phyloP scores from a whole-genome alignment of 768 basidiomycete species.

The Serendipita vermifera region DNA sequence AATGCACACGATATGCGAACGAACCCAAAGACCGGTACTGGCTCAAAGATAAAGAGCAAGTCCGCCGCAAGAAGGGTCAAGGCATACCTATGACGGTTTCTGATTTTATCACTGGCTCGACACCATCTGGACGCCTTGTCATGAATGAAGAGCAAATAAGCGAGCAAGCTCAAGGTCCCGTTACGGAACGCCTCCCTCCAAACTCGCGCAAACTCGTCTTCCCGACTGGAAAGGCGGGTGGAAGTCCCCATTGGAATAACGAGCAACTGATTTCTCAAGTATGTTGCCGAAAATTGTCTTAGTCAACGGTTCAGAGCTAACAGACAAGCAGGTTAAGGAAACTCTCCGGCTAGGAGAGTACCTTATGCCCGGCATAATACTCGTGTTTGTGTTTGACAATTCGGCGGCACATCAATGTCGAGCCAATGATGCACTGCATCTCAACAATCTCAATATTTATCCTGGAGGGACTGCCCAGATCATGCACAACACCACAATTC shows the following conservation, averaged over 20 bases:
- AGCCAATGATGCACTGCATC: conserved; percentile 13
- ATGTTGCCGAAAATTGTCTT: background rate
- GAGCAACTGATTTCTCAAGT: conserved; percentile 15
- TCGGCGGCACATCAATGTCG: conserved; percentile 15
- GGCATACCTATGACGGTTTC: conserved; percentile 7
- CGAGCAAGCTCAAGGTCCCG: too few relatives aligned
- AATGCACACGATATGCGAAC: background rate
- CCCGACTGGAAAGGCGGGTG: conserved; percentile 11
- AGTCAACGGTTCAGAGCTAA: background rate
- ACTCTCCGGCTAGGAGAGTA: conserved; percentile 11
- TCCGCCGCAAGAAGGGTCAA: conserved; percentile 1
- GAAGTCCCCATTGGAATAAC: conserved; percentile 16
- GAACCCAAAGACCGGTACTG: background rate
- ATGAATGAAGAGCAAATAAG: background rate
- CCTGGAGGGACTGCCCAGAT: conserved; percentile 16
- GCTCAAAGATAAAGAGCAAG: background rate
- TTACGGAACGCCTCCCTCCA: too few relatives aligned
- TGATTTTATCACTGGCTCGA: conserved; percentile 6
- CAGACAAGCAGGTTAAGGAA: conserved; percentile 3
- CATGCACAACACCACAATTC: conserved; percentile 17
- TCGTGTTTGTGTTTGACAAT: conserved; percentile 17
- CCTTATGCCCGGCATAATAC: conserved; percentile 12
- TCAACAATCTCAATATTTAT: conserved; percentile 17
- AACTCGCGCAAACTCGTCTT: too few relatives aligned
- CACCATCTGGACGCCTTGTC: background rate